These are phyloP conservation scores for Russula abietina DNA, from an alignment of 768 basidiomycete species.

Conservation along the genomic window DNA sequence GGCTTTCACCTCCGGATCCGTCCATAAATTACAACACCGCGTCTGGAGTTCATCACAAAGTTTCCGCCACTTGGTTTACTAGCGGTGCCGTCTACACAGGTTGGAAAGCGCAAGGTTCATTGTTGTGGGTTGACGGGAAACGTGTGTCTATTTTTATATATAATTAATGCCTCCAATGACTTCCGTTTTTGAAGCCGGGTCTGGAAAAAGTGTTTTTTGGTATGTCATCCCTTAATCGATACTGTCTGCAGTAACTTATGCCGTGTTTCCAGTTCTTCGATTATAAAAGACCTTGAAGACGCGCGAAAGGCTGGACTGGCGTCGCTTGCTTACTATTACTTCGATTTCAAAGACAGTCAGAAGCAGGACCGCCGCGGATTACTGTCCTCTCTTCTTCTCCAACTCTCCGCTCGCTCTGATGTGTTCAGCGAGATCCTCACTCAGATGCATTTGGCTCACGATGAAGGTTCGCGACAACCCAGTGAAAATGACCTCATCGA, in stretches of 20 bases:
- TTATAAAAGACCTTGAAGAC: neutral
- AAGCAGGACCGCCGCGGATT: slow-evolving; percentile 3
- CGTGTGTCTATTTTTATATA: neutral
- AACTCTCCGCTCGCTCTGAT: slow-evolving; percentile 1
- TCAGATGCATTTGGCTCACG: neutral
- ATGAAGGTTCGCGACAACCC: slow-evolving; percentile 1
- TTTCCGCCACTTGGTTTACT: slow-evolving; percentile 2
- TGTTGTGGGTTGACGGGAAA: slow-evolving; percentile 2
- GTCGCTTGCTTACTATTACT: neutral
- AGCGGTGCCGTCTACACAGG: slow-evolving; percentile 1
- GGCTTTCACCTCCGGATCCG: slow-evolving; percentile 11
- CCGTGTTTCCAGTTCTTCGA: neutral
- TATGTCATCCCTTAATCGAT: neutral
- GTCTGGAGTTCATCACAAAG: neutral
- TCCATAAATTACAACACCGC: slow-evolving; percentile 3
- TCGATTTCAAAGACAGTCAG: slow-evolving; percentile 1
- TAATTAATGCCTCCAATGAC: neutral
- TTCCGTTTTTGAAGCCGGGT: neutral
- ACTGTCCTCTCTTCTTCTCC: slow-evolving; percentile 3
- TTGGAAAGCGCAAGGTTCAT: slow-evolving; percentile 2
- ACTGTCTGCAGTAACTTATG: neutral
- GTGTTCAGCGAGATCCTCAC: neutral
- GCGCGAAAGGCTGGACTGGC: neutral
- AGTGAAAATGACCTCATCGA: neutral
- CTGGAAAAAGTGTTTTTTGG: slow-evolving; percentile 8